Base-by-base conservation (phyloP, 2,329 filamentous ascomycete genomes). In the Bipolaris bicolor region DNA sequence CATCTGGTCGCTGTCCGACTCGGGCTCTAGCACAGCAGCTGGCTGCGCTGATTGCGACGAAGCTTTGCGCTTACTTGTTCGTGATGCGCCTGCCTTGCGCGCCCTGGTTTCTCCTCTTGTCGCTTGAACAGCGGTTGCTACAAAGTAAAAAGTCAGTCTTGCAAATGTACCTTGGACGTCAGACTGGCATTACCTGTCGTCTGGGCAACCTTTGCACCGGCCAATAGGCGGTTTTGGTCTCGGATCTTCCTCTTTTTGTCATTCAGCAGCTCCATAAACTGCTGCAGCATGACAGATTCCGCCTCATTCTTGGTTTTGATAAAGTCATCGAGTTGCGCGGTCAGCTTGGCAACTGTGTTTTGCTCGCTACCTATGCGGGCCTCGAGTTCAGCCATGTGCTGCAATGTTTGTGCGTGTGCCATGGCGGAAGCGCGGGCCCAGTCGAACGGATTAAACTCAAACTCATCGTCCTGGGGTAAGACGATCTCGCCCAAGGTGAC, bases 191-290 rank as follows among this genome's bases (percentile, higher is more conserved):
- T 58, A 76, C 75, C 71, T 46, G 61, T 66, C 10, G 61, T 41
- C 45, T 70, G 66, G 49, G 76, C 73, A 10, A 77, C 70, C 50
- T 87, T 86, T 70, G 84, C 83, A 29, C 78, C 76, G 15, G 80
- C 79, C 22, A 92, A 76, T 18, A 90, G 76, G 37, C 84, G 82
- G 66, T 90, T 87, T 75, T 92, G 89, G 66, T 92, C 85, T 41
- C 90, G 79, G 48, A 93, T 92, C 76, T 90, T 92, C 50, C 88
- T 79, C 75, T 93, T 93, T 79, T 94, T 94, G 72, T 89, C 86
- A 65, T 93, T 93, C 1, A 93, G 78, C 2, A 94, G 79, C 53
- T 85, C 80, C 52, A 85, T 83, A 65, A 91, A 91, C 71, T 91
- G 91, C 58, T 85, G 83, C 1, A 93, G 76, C 54, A 93, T 77